phyloP scores from a whole-genome alignment of 352 stramenopile genomes.

The Pythium brachiatum region DNA sequence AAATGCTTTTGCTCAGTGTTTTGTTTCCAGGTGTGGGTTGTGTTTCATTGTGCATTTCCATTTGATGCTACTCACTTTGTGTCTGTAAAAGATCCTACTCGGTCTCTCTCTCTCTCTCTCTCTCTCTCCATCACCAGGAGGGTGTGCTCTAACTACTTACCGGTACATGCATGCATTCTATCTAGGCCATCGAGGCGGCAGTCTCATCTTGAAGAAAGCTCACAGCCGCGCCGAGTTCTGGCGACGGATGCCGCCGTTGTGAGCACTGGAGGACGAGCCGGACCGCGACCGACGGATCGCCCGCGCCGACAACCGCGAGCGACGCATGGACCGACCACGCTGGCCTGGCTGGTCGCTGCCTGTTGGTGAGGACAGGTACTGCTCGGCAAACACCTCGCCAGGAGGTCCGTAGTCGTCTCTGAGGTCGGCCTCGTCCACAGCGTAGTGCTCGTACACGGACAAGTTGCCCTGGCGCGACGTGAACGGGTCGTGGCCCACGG shows the following conservation, averaged over 20 bases:
- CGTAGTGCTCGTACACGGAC: constrained; percentile 67
- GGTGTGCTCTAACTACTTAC: not conserved
- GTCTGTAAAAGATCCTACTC: not conserved
- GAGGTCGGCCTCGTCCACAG: constrained; percentile 40
- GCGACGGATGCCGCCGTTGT: constrained; percentile 9
- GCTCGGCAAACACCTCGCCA: constrained; percentile 42
- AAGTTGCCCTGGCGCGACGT: constrained; percentile 30
- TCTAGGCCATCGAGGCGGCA: no score
- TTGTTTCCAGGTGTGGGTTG: no score
- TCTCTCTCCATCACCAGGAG: not conserved
- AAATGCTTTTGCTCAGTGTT: no score
- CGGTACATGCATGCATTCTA: not conserved
- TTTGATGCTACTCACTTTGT: not conserved
- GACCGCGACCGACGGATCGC: constrained; percentile 22
- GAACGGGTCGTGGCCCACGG: constrained; percentile 48
- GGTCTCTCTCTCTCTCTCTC: no score
- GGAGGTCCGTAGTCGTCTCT: constrained; percentile 25
- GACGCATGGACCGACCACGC: constrained; percentile 14
- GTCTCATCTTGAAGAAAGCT: not conserved
- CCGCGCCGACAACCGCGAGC: constrained; percentile 17
- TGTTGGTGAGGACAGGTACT: constrained; percentile 38
- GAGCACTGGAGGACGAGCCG: constrained; percentile 15
- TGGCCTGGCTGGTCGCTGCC: constrained; percentile 17
- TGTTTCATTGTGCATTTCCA: not conserved
- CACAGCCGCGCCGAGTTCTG: constrained; percentile 18